Evolutionary conservation across 305 asterid species (phyloP), one percentile per base, ranked within the genome.

Genomic region (Fraxinus velutina): DNA sequence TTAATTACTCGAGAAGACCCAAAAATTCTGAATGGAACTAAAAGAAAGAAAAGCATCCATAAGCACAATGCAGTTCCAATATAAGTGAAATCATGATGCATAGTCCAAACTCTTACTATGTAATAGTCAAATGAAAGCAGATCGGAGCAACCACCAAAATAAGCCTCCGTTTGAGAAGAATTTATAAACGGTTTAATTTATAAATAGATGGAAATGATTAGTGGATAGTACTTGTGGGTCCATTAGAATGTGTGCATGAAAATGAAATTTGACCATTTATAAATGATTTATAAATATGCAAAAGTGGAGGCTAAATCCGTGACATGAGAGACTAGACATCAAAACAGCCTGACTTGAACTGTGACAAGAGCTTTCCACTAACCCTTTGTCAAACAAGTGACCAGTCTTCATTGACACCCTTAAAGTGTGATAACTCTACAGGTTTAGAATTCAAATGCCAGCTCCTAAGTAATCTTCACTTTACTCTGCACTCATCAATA

Each of bases 51-150:
- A 81, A 60, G 30, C 72, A 72, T 73, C 7, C 50, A 22, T 24
- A 78, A 84, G 77, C 30, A 75, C 80, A 68, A 62, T 24, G 82
- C 32, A 36, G 39, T 73, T 66, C 77, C 84, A 81, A 75, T 22
- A 52, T 24, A 55, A 68, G 22, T 8, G 62, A 72, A 74, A 37
- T 9, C 60, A 29, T 39, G 24, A 47, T 52, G 34, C 71, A 73
- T 21, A 66, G 21, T 17, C 22, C 62, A n/a, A 52, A 52, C 22
- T 52, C 47, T 80, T 75, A 57, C 80, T 39, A 77, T 72, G 33
- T 64, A 24, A 47, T 15, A 70, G 37, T 22, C 32, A 83, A 52
- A 37, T 37, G 60, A 75, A 29, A 50, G 24, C 22, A 62, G 12
- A 21, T 80, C 62, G 50, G 34, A 30, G 76, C 47, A 47, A 34